Base-by-base conservation (phyloP, 345 rosid genomes). In the Linum tenue region DNA sequence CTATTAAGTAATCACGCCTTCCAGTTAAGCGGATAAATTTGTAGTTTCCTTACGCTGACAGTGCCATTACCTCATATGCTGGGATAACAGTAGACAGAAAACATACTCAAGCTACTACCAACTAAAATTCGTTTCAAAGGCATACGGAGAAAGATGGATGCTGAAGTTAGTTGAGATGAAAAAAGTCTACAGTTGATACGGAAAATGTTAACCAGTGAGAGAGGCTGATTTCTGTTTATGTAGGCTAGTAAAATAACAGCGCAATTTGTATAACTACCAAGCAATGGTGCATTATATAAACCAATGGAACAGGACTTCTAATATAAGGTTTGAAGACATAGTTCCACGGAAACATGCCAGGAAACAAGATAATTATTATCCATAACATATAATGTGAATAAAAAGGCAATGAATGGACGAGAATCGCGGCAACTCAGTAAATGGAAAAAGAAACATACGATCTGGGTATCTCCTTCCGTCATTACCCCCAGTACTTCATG, bases 401-500 rank as follows among this genome's bases (percentile, higher is more conserved):
- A 41, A 15, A 15, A 9, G 9, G 53, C 53, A 48, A 9, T 48
- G 9, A 48, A 15, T 6, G 53, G 53, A 48, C 9, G 53, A 12
- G 9, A 48, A 48, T 48, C 7, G 53, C 53, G 3, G 53, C 9
- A 41, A 59, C 36, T 35, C 35, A 70, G 59, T n/a, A 37, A 10
- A 15, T 60, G 37, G 3, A 60, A 73, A 60, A 50, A 68, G 48
- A 60, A 73, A 68, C 86, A 64, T 83, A 90, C 99, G 3, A 88
- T 81, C 84, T 94, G 97, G 56, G 92, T 85, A 36, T 86, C 86
- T 22, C 75, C 91, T 77, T 78, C 76, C 7, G 96, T 94, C 91
- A 85, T 82, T 53, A 87, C 95, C 73, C 96, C 97, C 38, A 95
- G 73, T 37, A 88, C 91, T 85, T 94, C 99, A 79, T 94, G 95